Evolutionary conservation across 768 basidiomycete genomes (phyloP), one percentile per base, ranked within the genome.

Genomic region (Aureoboletus auriporus): DNA sequence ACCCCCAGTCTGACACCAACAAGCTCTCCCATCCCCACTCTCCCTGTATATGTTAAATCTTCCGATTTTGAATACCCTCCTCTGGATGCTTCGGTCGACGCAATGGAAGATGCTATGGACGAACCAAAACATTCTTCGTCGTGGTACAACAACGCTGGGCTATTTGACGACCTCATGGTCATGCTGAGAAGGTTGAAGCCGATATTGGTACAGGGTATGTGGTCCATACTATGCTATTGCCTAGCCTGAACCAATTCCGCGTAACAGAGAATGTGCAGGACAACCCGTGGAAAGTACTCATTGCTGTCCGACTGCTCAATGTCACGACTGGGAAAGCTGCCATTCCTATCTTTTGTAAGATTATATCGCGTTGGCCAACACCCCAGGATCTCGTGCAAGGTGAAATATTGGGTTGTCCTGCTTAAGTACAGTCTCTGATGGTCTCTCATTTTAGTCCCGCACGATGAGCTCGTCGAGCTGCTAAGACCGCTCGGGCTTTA

Each of bases 221-320:
- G 6, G 3, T 34, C 41, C 43, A 12, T 13, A 29, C 12, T 23
- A 26, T 10, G 9, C 0, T 16, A 5, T 10, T 14, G 0, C 30
- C 35, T 20, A 6, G 23, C 2, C 20, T 31, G 34, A 38, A 10
- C 2, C 0, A 11, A 31, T 39, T 5, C 16, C 3, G 27, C 12
- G 23, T 30, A 45, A 20, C 46, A 84, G 81, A 83, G 57, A 60
- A 57, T 39, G 67, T 86, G 20, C 70, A 75, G 0, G 62, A 74
- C 16, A 73, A 82, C 54, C 82, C 83, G 6, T 89, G 86, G 84
- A 85, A 80, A 61, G 62, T 89, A 31, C 69, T 89, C 7, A 71
- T 89, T 16, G 83, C 81, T 1, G 79, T 79, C 6, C 81, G 76
- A 31, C 68, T 89, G 6, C 75, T 89, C 16, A 89, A 90, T 58